phyloP scores from a whole-genome alignment of 768 basidiomycete genomes.

The Kwoniella newhampshirensis region DNA sequence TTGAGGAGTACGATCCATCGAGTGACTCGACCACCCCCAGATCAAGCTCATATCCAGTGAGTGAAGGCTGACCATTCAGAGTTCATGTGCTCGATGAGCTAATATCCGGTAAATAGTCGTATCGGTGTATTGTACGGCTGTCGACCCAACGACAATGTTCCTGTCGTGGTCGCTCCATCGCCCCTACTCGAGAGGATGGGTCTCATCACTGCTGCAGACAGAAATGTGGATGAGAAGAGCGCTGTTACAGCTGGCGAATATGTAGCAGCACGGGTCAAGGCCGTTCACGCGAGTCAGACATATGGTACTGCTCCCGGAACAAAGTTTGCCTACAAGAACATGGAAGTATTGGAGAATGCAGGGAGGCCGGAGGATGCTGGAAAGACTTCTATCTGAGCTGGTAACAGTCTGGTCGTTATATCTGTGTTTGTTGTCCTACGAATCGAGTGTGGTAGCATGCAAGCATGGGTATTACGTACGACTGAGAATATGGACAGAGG shows the following conservation, averaged over 20 bases:
- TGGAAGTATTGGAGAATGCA: conserved; percentile 31
- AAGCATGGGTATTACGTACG: too few species aligned
- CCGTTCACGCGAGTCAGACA: conserved; percentile 22
- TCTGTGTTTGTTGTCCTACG: too few species aligned
- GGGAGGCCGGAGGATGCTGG: conserved; percentile 14
- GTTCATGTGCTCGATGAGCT: too few species aligned
- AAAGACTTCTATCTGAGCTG: conserved; percentile 11
- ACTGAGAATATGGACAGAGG: too few species aligned
- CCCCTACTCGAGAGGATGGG: conserved; percentile 25
- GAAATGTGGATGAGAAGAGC: conserved; percentile 1
- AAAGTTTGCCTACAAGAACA: conserved; percentile 32
- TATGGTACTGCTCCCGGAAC: conserved; percentile 31
- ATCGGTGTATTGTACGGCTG: conserved; percentile 36
- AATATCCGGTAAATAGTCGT: conserved; percentile 9
- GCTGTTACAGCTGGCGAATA: conserved; percentile 29
- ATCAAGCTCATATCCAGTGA: conserved; percentile 34
- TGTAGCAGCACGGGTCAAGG: conserved; percentile 28
- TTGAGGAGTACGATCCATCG: conserved; percentile 32
- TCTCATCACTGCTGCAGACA: conserved; percentile 19
- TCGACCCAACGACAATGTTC: conserved; percentile 31
- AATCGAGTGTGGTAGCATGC: too few species aligned
- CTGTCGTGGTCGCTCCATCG: conserved; percentile 27
- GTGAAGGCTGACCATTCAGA: conserved; percentile 2
- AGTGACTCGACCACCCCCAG: conserved; percentile 29
- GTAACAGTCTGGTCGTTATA: too few species aligned